Conservation (phyloP, 2,329 filamentous ascomycete genomes). For the Colletotrichum salicis region DNA sequence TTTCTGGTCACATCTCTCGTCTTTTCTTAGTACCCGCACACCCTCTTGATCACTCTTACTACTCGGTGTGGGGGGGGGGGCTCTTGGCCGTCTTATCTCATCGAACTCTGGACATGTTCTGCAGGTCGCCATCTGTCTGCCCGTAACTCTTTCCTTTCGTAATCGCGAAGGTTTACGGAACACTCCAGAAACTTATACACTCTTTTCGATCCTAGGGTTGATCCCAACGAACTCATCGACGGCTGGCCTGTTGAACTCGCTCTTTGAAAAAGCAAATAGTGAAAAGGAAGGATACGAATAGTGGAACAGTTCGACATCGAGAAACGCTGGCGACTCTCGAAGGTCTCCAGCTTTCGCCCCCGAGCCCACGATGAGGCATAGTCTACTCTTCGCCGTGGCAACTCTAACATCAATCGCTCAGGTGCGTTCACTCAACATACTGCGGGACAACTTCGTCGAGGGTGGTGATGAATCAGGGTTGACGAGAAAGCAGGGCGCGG, state of each 20-base stretch:
- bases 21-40: slow-evolving; percentile 29
- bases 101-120: slow-evolving; percentile 28
- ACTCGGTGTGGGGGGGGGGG: slow-evolving; percentile 13
- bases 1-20: slow-evolving; percentile 16
- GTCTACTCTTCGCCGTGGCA: slow-evolving; percentile 35
- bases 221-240: slow-evolving; percentile 40
- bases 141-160: slow-evolving; percentile 16
- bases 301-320: not conserved
- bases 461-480: not conserved
- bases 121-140: slow-evolving; percentile 22
- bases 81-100: slow-evolving; percentile 32
- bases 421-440: slow-evolving; percentile 26
- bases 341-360: slow-evolving; percentile 26
- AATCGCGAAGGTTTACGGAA: slow-evolving; percentile 22
- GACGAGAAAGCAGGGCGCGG: slow-evolving; percentile 31
- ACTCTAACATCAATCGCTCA: slow-evolving; percentile 35
- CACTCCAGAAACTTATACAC: slow-evolving; percentile 14
- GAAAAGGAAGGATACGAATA: not conserved
- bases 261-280: slow-evolving; percentile 8
- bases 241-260: slow-evolving; percentile 42
- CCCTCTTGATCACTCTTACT: slow-evolving; percentile 27
- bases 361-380: slow-evolving; percentile 38
- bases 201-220: slow-evolving; percentile 39
- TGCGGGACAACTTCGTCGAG: not conserved
- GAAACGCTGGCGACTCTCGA: slow-evolving; percentile 32